Base-by-base conservation (phyloP, 352 stramenopile genomes). In the Phytophthora sojae region DNA sequence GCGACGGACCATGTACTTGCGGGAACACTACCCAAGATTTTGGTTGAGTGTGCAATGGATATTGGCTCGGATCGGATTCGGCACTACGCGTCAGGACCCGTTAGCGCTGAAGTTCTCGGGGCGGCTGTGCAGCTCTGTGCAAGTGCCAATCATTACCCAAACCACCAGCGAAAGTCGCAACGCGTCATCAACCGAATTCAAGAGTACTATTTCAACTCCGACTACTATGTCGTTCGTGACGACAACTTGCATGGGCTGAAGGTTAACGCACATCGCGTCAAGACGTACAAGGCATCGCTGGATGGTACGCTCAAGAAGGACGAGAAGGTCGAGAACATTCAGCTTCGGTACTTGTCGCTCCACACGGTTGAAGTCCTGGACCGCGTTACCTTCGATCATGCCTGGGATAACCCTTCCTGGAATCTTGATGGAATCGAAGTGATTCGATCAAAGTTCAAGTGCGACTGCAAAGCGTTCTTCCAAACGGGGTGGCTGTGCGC, bases 381-480 rank as follows among this genome's bases (percentile, higher is more conserved):
- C 14, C 56, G 55, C 35, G n/a, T 61, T 1, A 19, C 57, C 3
- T 57, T 66, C 12, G 56, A 57, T 8, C 47, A 61, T 49, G 21
- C 61, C 12, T 61, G 56, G 19, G 12, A 50, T 21, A 14, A 25
- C 2, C 26, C 55, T 3, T 47, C 49, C 2, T 66, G 56, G 64
- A 44, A 3, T 11, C 17, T 56, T 4, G 50, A 66, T 12, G 64
- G 45, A n/a, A 66, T 71, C 32, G 25, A 19, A 17, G 11, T 15
- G 2, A 49, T 49, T 19, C 42, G 42, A n/a, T n/a, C n/a, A n/a
- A n/a, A 65, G 23, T 65, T 51, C 39, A 71, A 65, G 50, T 64
- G 63, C 8, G 61, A 58, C 23, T 64, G 54, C 47, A 64, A 70
- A n/a, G 25, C 3, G 0, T 65, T 71, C 17, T 71, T 61, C 19